Conservation (phyloP, 2,329 filamentous ascomycete genomes). For the Xylaria digitata region DNA sequence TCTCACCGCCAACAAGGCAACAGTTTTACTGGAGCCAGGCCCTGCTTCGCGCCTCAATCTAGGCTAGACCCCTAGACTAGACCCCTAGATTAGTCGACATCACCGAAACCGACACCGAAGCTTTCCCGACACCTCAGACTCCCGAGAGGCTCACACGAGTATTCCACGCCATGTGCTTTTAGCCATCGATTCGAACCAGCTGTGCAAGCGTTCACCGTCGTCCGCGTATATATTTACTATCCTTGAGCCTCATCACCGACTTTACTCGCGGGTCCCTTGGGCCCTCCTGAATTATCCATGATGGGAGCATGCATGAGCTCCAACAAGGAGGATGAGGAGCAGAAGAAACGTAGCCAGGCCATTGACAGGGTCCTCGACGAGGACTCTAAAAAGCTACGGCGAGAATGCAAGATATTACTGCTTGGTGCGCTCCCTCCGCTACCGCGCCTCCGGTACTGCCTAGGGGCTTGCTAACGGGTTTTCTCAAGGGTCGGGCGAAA, state of each 20-base stretch:
- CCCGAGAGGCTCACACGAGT: slow-evolving; percentile 13
- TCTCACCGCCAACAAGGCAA: slow-evolving; percentile 24
- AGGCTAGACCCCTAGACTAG: slow-evolving; percentile 10
- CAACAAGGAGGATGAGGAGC: slow-evolving; percentile 85
- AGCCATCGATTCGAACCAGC: slow-evolving; percentile 28
- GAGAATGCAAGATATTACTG: slow-evolving; percentile 98
- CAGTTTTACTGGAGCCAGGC: slow-evolving; percentile 2
- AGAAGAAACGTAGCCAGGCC: slow-evolving; percentile 95
- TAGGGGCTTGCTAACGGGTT: slow-evolving; percentile 33
- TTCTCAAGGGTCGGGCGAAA: slow-evolving; percentile 86
- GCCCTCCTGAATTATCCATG: slow-evolving; percentile 39
- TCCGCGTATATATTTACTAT: slow-evolving; percentile 18
- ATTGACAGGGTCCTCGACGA: slow-evolving; percentile 96
- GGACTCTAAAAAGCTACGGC: slow-evolving; percentile 88
- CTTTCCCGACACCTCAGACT: slow-evolving; percentile 9
- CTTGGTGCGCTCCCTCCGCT: slow-evolving; percentile 71
- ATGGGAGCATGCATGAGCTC: slow-evolving; percentile 98
- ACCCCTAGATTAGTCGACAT: slow-evolving; percentile 13
- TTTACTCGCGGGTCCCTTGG: slow-evolving; percentile 30
- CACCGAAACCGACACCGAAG: slow-evolving; percentile 25
- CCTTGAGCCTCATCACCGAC: slow-evolving; percentile 5
- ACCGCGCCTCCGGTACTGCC: background rate
- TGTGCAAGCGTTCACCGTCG: slow-evolving; percentile 20
- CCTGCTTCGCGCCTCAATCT: slow-evolving; percentile 10
- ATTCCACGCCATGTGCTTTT: slow-evolving; percentile 34